Base-by-base conservation (phyloP, 805 yeast genomes). In the Wickerhamiella azymoides region DNA sequence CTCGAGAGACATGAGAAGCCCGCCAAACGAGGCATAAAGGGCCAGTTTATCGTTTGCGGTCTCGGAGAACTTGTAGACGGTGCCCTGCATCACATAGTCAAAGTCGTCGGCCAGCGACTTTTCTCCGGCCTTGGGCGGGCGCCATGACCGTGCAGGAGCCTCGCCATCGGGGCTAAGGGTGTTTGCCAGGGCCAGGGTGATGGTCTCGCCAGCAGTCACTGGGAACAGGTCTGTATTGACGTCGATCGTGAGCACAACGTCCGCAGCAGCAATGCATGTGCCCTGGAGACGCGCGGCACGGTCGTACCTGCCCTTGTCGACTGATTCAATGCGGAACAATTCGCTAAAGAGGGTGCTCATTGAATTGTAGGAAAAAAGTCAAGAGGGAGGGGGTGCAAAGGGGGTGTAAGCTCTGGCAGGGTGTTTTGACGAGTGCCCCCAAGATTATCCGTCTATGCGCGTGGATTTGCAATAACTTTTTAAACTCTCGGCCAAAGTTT, bases 61-160 rank as follows among this genome's bases (percentile, higher is more conserved):
- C 66, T 92, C 98, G 62, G 89, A 96, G 60, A 92, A 92, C 63
- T 89, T 88, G 71, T 92, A 92, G 39, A 92, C 94, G 6, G 95
- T 86, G 46, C 98, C 98, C 62, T 88, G 79, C 97, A 92, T 89
- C 53, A 92, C 97, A 58, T 92, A 92, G 63, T 89, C 97, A 68
- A 86, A 89, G 60, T 92, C 97, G 62, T 89, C 96, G 54, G 96
- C 95, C 57, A 89, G 71, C 5, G 93, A 75, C 59, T 80, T 75
- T 54, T 86, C 95, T 49, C 80, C 83, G 10, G 82, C 73, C 63
- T 74, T 82, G 39, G 95, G 94, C 8, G 84, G 85, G 62, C 86
- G 73, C 88, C 89, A 81, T 21, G 82, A 74, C 16, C 81, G 80
- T 53, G 76, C 70, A 11, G 69, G 55, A 32, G 73, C 73, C 9